These are phyloP conservation scores for Xylaria sp. DNA, from an alignment of 2,329 filamentous ascomycete genomes.

Conservation along the genomic window DNA sequence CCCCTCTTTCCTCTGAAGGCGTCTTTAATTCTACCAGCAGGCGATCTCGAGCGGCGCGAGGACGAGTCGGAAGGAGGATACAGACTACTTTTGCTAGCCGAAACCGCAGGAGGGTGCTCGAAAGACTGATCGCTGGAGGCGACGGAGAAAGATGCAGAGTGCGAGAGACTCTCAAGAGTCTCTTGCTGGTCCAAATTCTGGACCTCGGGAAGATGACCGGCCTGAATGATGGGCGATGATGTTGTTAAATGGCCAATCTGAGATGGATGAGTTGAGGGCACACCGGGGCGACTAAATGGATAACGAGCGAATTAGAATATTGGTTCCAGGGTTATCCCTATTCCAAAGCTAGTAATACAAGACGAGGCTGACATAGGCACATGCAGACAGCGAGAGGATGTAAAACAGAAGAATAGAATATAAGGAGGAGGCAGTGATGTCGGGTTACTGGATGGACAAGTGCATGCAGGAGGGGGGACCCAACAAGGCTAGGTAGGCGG, in stretches of 20 bases:
- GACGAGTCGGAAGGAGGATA: constrained; percentile 57
- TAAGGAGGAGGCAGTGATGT: constrained; percentile 3
- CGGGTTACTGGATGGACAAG: constrained; percentile 10
- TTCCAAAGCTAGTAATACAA: constrained; percentile 2
- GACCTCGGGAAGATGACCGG: constrained; percentile 61
- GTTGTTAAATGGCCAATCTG: constrained; percentile 75
- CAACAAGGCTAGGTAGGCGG: constrained; percentile 24
- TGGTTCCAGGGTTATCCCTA: not conserved
- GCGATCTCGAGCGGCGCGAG: constrained; percentile 72
- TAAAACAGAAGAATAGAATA: constrained; percentile 7
- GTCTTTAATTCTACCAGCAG: constrained; percentile 76
- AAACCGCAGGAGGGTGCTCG: constrained; percentile 49
- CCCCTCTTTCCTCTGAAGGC: constrained; percentile 72
- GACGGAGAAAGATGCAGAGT: constrained; percentile 54
- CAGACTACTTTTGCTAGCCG: constrained; percentile 53
- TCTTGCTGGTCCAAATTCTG: constrained; percentile 54
- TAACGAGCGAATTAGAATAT: constrained; percentile 36
- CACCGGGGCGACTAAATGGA: constrained; percentile 55
- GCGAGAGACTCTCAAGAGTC: constrained; percentile 42
- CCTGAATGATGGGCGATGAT: constrained; percentile 74
- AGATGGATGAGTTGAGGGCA: constrained; percentile 69
- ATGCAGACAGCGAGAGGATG: not conserved
- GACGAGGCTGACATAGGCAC: constrained; percentile 15
- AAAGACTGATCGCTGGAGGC: constrained; percentile 49
- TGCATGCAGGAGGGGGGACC: constrained; percentile 10